phyloP scores from a whole-genome alignment of 805 yeast genomes.

The Gaillardinia entomophila region DNA sequence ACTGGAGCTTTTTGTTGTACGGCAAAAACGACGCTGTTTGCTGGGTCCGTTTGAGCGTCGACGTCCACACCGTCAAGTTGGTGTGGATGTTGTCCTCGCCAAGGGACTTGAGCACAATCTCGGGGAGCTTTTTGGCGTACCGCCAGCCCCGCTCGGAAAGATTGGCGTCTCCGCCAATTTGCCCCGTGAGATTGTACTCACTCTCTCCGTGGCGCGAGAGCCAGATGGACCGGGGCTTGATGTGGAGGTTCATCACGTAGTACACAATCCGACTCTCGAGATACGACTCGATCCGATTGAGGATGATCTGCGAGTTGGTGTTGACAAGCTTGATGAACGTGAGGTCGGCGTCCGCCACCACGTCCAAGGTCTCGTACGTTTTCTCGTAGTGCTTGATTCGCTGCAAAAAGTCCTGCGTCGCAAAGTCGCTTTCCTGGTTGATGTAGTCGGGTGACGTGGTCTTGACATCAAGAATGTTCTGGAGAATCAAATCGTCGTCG shows the following conservation, averaged over 20 bases:
- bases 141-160: constrained; percentile 78
- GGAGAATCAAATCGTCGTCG: constrained; percentile 68
- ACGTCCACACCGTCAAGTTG: constrained; percentile 87
- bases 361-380: constrained; percentile 71
- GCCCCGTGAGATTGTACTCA: constrained; percentile 84
- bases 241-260: constrained; percentile 92
- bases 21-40: constrained; percentile 84
- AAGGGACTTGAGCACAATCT: constrained; percentile 60
- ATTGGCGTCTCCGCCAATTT: constrained; percentile 92
- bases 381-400: constrained; percentile 72
- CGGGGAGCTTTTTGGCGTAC: constrained; percentile 79
- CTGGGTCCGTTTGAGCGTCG: constrained; percentile 85
- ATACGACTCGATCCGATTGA: constrained; percentile 83
- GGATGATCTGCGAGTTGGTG: constrained; percentile 80
- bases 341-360: constrained; percentile 50
- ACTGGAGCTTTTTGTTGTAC: constrained; percentile 67
- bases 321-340: constrained; percentile 87
- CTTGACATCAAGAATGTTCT: constrained; percentile 81
- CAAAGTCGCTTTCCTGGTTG: constrained; percentile 63
- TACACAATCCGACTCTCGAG: constrained; percentile 89
- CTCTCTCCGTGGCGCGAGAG: constrained; percentile 95
- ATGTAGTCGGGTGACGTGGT: constrained; percentile 80
- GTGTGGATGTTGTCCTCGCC: constrained; percentile 49
- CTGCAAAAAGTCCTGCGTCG: constrained; percentile 63
- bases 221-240: constrained; percentile 90